Base-by-base conservation (phyloP, 768 basidiomycete species). In the Strobilomyces dryophilus region DNA sequence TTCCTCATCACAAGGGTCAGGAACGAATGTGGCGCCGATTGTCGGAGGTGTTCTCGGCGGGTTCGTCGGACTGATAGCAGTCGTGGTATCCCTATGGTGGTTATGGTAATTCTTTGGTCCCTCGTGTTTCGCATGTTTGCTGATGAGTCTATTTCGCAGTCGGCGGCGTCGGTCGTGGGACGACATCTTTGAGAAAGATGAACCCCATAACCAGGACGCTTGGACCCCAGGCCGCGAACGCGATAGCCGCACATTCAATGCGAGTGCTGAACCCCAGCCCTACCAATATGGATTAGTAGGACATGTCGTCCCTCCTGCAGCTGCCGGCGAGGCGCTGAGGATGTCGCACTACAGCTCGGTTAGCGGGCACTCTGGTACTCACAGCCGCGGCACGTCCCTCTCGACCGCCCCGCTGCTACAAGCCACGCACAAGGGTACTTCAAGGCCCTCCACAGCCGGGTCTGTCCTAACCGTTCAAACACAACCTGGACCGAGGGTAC, bases 231-330 rank as follows among this genome's bases (percentile, higher is more conserved):
- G 59, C 17, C 58, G 53, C 41, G 53, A 53, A 9, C 65, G 63
- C 45, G 58, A 55, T 58, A 60, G 52, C 61, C 70, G 42, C 61
- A 72, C 49, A 15, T 58, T 71, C 26, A 64, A 71, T 41, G 55
- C 65, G 49, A 54, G 45, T 37, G 66, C 69, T 27, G 74, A 76
- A 44, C 81, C 80, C 5, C 77, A 71, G 62, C 82, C 83, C 21
- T 86, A 86, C 61, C 74, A 81, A 59, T 86, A 86, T 56, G 83
- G 83, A 17, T 72, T 80, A 39, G 78, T 86, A 24, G 84, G 83
- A 3, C 76, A 75, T 21, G 61, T 69, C 34, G 15, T 57, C 8
- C 58, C 67, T 10, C 67, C 67, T 40, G 59, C 55, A 4, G 70
- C 72, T 2, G 61, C 66, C 0, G 61, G 63, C 35, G 71, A 59